phyloP scores from a whole-genome alignment of 1,139 yeast species.

The Hemisphaericaspora lyxosophila region DNA sequence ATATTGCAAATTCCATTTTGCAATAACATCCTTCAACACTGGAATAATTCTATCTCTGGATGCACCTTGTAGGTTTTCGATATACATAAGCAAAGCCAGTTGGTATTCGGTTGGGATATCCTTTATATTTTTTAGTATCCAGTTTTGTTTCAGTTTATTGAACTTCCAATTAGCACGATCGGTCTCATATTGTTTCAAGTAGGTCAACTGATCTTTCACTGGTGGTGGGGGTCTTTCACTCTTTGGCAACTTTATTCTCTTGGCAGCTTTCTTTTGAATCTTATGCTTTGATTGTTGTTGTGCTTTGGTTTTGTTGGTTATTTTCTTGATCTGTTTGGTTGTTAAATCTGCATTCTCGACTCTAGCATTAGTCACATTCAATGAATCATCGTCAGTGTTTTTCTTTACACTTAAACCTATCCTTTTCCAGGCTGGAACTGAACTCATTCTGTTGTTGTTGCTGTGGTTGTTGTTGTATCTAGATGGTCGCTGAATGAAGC shows the following conservation, averaged over 20 bases:
- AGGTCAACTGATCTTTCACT: constrained; percentile 77
- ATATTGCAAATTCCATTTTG: constrained; percentile 58
- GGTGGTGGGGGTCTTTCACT: constrained; percentile 73
- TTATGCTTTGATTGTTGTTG: constrained; percentile 21
- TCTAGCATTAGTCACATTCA: constrained; percentile 36
- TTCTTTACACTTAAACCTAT: constrained; percentile 67
- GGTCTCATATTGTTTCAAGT: constrained; percentile 62
- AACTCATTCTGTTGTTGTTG: constrained; percentile 14
- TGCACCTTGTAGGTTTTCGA: constrained; percentile 75
- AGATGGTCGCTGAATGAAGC: too few species aligned
- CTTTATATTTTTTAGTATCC: constrained; percentile 75
- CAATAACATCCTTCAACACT: constrained; percentile 49
- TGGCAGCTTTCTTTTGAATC: constrained; percentile 58
- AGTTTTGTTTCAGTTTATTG: constrained; percentile 90
- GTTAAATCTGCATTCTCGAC: constrained; percentile 48
- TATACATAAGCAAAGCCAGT: constrained; percentile 53
- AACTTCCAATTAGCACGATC: constrained; percentile 81
- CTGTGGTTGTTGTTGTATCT: too few species aligned
- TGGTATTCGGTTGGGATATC: constrained; percentile 57
- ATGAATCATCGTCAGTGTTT: constrained; percentile 38
- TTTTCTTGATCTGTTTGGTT: constrained; percentile 47
- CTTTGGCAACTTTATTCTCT: constrained; percentile 74
- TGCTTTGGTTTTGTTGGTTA: constrained; percentile 30
- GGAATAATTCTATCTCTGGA: constrained; percentile 58
- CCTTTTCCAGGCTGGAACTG: constrained; percentile 87